phyloP scores from a whole-genome alignment of 768 basidiomycete genomes.

The Amanita subjunquillea region DNA sequence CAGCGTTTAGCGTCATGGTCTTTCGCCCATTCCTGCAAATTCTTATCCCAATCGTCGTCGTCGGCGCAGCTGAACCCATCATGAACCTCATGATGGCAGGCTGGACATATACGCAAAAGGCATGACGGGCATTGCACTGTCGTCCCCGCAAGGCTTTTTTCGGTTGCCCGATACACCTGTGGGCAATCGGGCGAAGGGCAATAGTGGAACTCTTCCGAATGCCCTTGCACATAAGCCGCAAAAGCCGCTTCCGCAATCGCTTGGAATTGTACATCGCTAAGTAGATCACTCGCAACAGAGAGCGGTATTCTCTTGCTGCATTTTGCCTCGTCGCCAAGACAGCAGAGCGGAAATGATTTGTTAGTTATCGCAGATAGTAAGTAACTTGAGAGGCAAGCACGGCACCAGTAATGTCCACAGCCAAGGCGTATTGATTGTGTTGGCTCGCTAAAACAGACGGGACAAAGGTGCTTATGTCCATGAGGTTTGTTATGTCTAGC shows the following conservation, averaged over 20 bases:
- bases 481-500: slow-evolving; percentile 18
- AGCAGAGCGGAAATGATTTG: slow-evolving; percentile 59
- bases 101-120: slow-evolving; percentile 55
- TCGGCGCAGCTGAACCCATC: slow-evolving; percentile 61
- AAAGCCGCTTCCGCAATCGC: slow-evolving; percentile 49
- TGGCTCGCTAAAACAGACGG: slow-evolving; percentile 58
- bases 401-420: slow-evolving; percentile 67
- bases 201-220: slow-evolving; percentile 53
- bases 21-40: slow-evolving; percentile 57
- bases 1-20: slow-evolving; percentile 63
- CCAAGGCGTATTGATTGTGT: slow-evolving; percentile 38
- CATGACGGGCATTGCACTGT: slow-evolving; percentile 65
- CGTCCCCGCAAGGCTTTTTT: slow-evolving; percentile 23
- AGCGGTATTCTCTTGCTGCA: slow-evolving; percentile 53
- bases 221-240: slow-evolving; percentile 46
- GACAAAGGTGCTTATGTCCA: slow-evolving; percentile 31
- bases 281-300: slow-evolving; percentile 33
- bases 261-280: slow-evolving; percentile 43
- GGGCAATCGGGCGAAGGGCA: slow-evolving; percentile 77
- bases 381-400: slow-evolving; percentile 48
- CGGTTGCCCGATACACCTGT: slow-evolving; percentile 56
- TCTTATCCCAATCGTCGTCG: slow-evolving; percentile 38
- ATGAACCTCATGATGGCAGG: slow-evolving; percentile 47
- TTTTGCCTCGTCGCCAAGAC: slow-evolving; percentile 53
- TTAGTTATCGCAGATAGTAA: slow-evolving; percentile 46